Base-by-base conservation (phyloP, 495 filamentous ascomycete species). In the Podospora australis region DNA sequence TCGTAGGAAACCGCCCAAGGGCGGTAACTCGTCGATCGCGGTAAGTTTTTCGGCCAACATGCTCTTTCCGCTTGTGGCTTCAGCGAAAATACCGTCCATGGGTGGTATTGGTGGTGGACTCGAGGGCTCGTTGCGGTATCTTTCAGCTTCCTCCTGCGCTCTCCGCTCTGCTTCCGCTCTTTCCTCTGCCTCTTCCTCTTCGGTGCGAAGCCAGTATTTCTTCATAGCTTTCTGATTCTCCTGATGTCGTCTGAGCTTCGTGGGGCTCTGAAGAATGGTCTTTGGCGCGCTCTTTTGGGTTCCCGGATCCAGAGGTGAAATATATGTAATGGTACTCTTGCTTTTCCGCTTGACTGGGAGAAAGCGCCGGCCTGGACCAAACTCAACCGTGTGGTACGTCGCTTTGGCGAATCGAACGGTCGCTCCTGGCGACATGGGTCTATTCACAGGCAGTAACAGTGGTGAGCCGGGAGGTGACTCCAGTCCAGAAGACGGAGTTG, bases 191-290 rank as follows among this genome's bases (percentile, higher is more conserved):
- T 66, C 63, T 19, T 66, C 63, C 40, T 66, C 60, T 42, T 66
- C 63, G 2, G 61, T 66, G 4, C 60, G 51, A 10, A 55, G 46
- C 63, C 63, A 66, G 39, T 66, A 66, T 24, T 60, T 41, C 4
- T 56, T 58, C 63, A 66, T 66, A 23, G 63, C 63, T 21, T 47
- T 50, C 40, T 66, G 63, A 49, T 66, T 66, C 48, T 61, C 58
- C 38, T 62, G 56, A 30, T 66, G 63, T 7, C 63, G 44, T 26
- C 58, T 39, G 44, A 59, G 39, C 50, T 66, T 64, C 5, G 56
- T 59, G 3, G 60, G 58, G 40, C 54, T 66, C 38, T 54, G 54
- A 20, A 58, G 34, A 13, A 49, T 47, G 11, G 30, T 52, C 29
- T 53, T 59, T 13, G 59, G 63, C 0, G 43, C 36, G 40, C 34